Percentiles rank a stretch among this genome's conserved stretches.
Evolutionary conservation across 306 rosid genomes (phyloP).

Genomic region (Biancaea sappan): DNA sequence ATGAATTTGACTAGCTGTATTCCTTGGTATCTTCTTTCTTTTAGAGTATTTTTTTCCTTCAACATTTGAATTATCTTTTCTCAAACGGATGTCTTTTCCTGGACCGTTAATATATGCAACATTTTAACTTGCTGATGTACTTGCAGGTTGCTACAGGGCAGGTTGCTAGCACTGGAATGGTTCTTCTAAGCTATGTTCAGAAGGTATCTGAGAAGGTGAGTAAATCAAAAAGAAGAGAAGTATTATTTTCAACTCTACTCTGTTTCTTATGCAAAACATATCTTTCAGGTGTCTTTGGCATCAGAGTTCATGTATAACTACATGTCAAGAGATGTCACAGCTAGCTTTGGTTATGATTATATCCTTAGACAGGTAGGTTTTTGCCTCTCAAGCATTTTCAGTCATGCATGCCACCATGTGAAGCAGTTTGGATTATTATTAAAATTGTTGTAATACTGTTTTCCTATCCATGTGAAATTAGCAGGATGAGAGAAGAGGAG

Average conservation of each 20-base stretch:
- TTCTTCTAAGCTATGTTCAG: conserved; percentile 93
- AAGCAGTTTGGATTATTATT: conserved; percentile 8
- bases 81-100: neutral
- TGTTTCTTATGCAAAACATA: conserved; percentile 1
- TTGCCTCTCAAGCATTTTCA: conserved; percentile 25
- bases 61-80: neutral
- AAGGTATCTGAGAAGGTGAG: conserved; percentile 95
- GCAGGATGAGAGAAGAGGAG: conserved; percentile 2
- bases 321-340: conserved; percentile 85
- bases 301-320: conserved; percentile 91
- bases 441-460: conserved; percentile 5
- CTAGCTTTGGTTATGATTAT: conserved; percentile 91
- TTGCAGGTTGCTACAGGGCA: conserved; percentile 94
- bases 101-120: neutral
- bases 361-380: conserved; percentile 85
- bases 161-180: conserved; percentile 94
- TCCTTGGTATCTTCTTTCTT: neutral
- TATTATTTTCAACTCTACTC: conserved; percentile 17
- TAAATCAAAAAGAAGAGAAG: conserved; percentile 12
- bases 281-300: conserved; percentile 82
- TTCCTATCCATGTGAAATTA: conserved; percentile 1
- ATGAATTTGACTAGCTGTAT: neutral
- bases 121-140: conserved; percentile 21
- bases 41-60: neutral
- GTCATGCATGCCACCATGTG: conserved; percentile 5